These are phyloP conservation scores for Trametes cubensis DNA, from an alignment of 768 basidiomycete species.

Conservation along the genomic window DNA sequence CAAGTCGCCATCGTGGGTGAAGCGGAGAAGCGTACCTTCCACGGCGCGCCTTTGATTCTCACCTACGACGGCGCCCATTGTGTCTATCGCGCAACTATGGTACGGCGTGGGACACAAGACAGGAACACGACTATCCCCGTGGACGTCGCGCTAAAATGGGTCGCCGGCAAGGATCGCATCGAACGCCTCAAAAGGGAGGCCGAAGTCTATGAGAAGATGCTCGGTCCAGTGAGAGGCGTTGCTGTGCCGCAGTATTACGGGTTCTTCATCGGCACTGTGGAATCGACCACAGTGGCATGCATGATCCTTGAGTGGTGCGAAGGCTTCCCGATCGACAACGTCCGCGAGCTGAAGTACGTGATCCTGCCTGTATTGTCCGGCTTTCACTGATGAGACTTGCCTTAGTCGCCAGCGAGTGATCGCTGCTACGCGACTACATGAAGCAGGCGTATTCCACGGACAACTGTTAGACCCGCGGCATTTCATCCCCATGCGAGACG, in stretches of 20 bases:
- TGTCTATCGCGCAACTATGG: slow-evolving; percentile 17
- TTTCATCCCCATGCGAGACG: slow-evolving; percentile 27
- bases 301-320: slow-evolving; percentile 46
- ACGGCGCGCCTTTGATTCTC: slow-evolving; percentile 8
- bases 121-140: background rate
- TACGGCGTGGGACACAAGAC: background rate
- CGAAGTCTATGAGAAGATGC: slow-evolving; percentile 38
- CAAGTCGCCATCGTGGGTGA: slow-evolving; percentile 9
- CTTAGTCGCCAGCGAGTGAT: slow-evolving; percentile 38
- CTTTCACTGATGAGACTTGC: background rate
- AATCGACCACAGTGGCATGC: slow-evolving; percentile 35
- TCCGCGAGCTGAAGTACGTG: slow-evolving; percentile 22
- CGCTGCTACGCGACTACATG: slow-evolving; percentile 40
- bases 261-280: slow-evolving; percentile 36
- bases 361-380: background rate
- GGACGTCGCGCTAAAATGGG: slow-evolving; percentile 26
- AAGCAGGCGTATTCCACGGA: slow-evolving; percentile 41
- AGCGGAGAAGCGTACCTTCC: background rate
- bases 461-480: slow-evolving; percentile 32
- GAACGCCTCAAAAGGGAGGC: slow-evolving; percentile 37
- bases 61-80: slow-evolving; percentile 20
- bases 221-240: slow-evolving; percentile 40
- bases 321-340: slow-evolving; percentile 19
- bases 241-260: slow-evolving; percentile 45
- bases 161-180: slow-evolving; percentile 21